Base-by-base conservation (phyloP, 257 asterid genomes). In the Solanum peruvianum region DNA sequence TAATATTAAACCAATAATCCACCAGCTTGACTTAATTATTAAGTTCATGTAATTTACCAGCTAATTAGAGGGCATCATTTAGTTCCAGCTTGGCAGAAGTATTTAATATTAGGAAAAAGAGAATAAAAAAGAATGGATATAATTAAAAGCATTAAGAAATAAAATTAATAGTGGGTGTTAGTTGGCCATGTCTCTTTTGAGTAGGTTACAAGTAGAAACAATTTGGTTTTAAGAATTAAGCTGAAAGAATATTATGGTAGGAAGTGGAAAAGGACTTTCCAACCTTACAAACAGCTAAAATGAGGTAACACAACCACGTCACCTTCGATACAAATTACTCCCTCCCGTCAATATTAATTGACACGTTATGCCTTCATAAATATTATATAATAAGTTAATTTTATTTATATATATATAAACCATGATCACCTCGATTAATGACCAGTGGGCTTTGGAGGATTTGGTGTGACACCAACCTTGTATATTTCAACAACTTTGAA, bases 181-280 rank as follows among this genome's bases (percentile, higher is more conserved):
- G 91, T 89, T 89, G 91, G 93, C 41, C 80, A 69, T 87, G 91
- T 82, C 88, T 85, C 27, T 44, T 91, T 87, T 80, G 91, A 89
- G 95, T 92, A 77, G 91, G 89, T 84, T 87, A 67, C 84, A 91
- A 91, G 91, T 67, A 88, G 56, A 87, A 31, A 31, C 21, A 86
- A 71, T 39, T 82, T 20, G 87, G 62, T 41, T 33, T 33, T 27
- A 84, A 49, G 88, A 83, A 86, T 88, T 69, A 84, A 82, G 72
- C 85, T 87, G 49, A 87, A 81, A 78, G 86, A 91, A 90, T 90
- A 86, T 82, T 20, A 87, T 88, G 93, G 92, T 93, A 86, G 95
- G 95, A 92, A 85, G 88, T 87, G 86, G 98, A 94, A 94, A 92
- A 92, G 14, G 98, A 94, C 98, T 92, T 94, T 91, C 94, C 95